phyloP scores from a whole-genome alignment of 73 alveolate genomes.

The Paramecium pentaurelia region DNA sequence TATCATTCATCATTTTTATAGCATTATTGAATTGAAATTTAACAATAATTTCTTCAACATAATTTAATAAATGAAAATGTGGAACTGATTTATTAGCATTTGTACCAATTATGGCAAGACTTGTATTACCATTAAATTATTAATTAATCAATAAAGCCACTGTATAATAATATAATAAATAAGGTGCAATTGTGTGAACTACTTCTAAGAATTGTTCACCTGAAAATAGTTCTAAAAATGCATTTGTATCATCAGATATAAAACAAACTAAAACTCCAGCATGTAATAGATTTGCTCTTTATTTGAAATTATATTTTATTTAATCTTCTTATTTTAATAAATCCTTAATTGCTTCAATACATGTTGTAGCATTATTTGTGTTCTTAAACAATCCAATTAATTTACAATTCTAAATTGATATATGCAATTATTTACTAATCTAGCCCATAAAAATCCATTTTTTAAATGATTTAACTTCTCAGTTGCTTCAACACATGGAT shows the following conservation, averaged over 20 bases:
- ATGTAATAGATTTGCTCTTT: slow-evolving; percentile 1
- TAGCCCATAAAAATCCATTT: slow-evolving; percentile 20
- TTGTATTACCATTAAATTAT: neutral
- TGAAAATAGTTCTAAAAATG: neutral
- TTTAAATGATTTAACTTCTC: neutral
- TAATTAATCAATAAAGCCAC: neutral
- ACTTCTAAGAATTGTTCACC: neutral
- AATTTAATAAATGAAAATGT: neutral
- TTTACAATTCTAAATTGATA: neutral
- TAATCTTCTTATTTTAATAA: neutral
- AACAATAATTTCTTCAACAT: neutral
- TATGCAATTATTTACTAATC: neutral
- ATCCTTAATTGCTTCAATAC: neutral
- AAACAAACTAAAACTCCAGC: neutral
- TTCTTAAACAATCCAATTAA: neutral
- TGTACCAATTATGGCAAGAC: neutral
- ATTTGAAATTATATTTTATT: neutral
- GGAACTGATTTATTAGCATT: neutral
- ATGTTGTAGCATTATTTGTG: neutral
- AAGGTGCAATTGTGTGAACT: neutral
- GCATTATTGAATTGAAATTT: neutral
- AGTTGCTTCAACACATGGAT: neutral
- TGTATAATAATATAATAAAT: slow-evolving; percentile 19
- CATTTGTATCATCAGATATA: neutral
- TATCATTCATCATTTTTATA: neutral